Percentiles rank a stretch among this genome's conserved stretches.
Conservation (phyloP, 2,329 filamentous ascomycete genomes). For the Aspergillus sclerotialis region DNA sequence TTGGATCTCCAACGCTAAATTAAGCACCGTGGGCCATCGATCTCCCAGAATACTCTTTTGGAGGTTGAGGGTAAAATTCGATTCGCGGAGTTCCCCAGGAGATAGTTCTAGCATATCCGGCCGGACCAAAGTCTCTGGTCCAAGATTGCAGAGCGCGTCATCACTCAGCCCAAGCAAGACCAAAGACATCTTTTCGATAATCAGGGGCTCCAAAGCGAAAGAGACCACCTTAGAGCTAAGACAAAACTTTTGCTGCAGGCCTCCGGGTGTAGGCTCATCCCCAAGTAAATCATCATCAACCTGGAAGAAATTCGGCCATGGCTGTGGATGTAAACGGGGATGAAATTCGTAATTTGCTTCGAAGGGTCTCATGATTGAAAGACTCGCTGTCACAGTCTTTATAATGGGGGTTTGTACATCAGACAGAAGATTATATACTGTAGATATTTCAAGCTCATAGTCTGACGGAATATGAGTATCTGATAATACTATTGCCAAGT, state of each 20-base stretch:
- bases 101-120: constrained; percentile 39
- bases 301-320: constrained; percentile 85
- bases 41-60: constrained; percentile 79
- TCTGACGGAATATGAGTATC: constrained; percentile 45
- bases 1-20: constrained; percentile 65
- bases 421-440: constrained; percentile 69
- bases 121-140: constrained; percentile 24
- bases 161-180: constrained; percentile 55
- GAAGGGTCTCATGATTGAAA: constrained; percentile 75
- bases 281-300: constrained; percentile 39
- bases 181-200: constrained; percentile 60
- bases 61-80: constrained; percentile 64
- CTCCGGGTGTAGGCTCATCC: constrained; percentile 39
- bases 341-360: constrained; percentile 85
- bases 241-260: constrained; percentile 74
- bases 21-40: constrained; percentile 64
- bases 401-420: constrained; percentile 75
- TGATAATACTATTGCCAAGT: constrained; percentile 43
- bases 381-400: constrained; percentile 61
- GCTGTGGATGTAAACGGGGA: constrained; percentile 66
- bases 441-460: constrained; percentile 65
- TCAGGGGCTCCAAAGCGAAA: constrained; percentile 60
- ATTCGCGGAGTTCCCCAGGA: constrained; percentile 64
- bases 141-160: constrained; percentile 52
- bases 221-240: constrained; percentile 66